Conservation (phyloP, 2,329 filamentous ascomycete species). For the Immersiporthe knoxdaviesiana region DNA sequence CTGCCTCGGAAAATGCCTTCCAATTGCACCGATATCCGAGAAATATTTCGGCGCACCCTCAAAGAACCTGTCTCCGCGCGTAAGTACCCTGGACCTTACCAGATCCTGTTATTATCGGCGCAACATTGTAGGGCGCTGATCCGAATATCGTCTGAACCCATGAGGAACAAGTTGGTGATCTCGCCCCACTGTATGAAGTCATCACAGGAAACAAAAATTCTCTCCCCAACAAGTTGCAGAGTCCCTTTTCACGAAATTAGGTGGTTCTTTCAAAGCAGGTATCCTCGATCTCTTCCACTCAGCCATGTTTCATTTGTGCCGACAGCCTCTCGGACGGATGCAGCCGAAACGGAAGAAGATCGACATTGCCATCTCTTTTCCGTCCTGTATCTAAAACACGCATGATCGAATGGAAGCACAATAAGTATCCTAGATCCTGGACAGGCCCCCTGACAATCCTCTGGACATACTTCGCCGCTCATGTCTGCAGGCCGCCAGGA, state of each 20-base stretch:
- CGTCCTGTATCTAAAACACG: not conserved
- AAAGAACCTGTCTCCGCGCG: not conserved
- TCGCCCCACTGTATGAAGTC: slow-evolving; percentile 2
- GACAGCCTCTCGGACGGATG: no score
- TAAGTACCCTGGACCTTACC: not conserved
- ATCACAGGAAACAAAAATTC: not conserved
- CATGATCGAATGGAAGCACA: not conserved
- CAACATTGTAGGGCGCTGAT: not conserved
- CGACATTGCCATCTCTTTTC: not conserved
- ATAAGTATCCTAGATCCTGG: not conserved
- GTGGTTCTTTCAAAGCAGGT: no score
- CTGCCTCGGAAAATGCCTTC: no score
- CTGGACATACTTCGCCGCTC: not conserved
- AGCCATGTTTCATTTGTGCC: no score
- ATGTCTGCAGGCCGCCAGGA: not conserved
- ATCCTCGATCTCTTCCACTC: not conserved
- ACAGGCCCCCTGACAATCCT: not conserved
- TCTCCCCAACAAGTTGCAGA: not conserved
- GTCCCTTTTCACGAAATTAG: not conserved
- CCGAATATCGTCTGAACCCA: not conserved
- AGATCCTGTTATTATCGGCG: not conserved
- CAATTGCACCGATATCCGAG: no score
- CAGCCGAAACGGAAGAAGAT: not conserved
- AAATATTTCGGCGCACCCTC: no score
- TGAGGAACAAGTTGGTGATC: not conserved